phyloP scores from a whole-genome alignment of 2,329 filamentous ascomycete genomes.

The Xylaria sp. region DNA sequence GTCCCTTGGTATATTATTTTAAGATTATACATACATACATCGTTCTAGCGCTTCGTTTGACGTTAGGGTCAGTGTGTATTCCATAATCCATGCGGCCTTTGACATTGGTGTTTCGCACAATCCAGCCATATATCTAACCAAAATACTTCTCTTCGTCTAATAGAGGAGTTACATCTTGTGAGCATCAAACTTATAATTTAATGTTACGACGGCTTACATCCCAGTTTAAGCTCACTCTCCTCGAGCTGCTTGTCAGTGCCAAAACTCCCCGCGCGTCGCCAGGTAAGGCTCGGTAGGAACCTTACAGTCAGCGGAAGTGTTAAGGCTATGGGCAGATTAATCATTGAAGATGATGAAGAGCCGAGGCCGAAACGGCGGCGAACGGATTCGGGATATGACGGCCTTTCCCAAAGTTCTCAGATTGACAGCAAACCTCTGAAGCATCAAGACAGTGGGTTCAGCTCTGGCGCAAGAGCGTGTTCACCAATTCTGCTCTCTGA shows the following conservation, averaged over 20 bases:
- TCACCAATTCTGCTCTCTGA: constrained; percentile 31
- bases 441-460: constrained; percentile 19
- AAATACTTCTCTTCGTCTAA: neutral
- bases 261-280: neutral
- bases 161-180: neutral
- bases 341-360: constrained; percentile 8
- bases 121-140: neutral
- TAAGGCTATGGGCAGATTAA: constrained; percentile 5
- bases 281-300: neutral
- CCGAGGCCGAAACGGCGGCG: constrained; percentile 27
- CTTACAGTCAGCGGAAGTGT: neutral
- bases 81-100: neutral
- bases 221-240: neutral
- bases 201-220: too few relatives aligned
- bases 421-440: constrained; percentile 3
- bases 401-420: constrained; percentile 22
- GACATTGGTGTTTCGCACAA: neutral
- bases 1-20: neutral
- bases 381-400: constrained; percentile 28
- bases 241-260: neutral
- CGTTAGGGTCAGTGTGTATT: neutral
- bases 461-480: constrained; percentile 27
- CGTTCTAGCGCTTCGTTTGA: neutral
- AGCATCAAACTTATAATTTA: neutral
- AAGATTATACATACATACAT: too few relatives aligned